Evolutionary conservation across 2,329 filamentous ascomycete genomes (phyloP).

Genomic region (Graphiopsis chlorocephala): DNA sequence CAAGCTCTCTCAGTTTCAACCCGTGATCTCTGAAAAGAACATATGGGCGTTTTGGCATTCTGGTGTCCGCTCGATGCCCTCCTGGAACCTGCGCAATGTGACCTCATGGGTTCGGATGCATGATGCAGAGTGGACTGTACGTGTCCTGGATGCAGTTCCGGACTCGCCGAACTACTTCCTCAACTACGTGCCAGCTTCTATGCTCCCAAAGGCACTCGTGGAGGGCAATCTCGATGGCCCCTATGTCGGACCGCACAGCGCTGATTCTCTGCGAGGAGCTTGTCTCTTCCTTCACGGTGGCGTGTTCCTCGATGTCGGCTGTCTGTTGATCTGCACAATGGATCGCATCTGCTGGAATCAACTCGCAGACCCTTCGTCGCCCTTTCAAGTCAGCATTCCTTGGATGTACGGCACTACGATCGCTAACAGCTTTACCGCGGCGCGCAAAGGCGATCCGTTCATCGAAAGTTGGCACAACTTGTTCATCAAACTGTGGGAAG

Average conservation of each 20-base stretch:
- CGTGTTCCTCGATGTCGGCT: conserved; percentile 43
- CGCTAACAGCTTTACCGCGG: conserved; percentile 46
- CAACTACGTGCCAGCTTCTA: conserved; percentile 36
- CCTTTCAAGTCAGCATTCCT: conserved; percentile 33
- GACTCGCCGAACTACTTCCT: conserved; percentile 40
- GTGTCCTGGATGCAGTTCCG: conserved; percentile 40
- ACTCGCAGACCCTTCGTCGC: conserved; percentile 38
- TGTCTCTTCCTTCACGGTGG: conserved; percentile 41
- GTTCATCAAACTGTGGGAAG: conserved; percentile 18
- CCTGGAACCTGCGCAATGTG: conserved; percentile 41
- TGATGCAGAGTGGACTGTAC: conserved; percentile 41
- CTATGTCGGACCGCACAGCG: conserved; percentile 44
- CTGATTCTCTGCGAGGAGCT: conserved; percentile 49
- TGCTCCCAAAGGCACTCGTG: conserved; percentile 40
- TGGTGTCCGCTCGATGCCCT: conserved; percentile 36
- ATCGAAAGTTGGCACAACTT: conserved; percentile 20
- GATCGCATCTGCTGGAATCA: conserved; percentile 41
- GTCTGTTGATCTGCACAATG: conserved; percentile 38
- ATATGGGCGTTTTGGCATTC: conserved; percentile 44
- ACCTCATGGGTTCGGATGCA: conserved; percentile 42
- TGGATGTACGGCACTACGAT: conserved; percentile 30
- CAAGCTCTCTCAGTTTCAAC: conserved; percentile 14
- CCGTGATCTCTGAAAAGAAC: conserved; percentile 41
- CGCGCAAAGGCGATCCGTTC: conserved; percentile 43
- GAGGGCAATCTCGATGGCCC: conserved; percentile 46